phyloP scores from a whole-genome alignment of 257 asterid genomes.

The Thymus mandschuricus region DNA sequence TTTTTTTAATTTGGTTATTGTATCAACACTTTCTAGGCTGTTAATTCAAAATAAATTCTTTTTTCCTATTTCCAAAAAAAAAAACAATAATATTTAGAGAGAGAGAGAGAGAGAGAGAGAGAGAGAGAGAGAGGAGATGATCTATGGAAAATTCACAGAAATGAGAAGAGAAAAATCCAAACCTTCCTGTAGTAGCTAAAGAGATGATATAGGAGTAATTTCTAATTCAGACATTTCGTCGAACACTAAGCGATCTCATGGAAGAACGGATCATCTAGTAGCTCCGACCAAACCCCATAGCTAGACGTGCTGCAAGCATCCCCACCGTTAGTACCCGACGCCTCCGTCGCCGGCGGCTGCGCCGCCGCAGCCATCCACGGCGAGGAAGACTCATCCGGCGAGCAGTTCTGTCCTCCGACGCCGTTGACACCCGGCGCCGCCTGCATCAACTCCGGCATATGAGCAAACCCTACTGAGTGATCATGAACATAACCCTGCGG shows the following conservation, averaged over 20 bases:
- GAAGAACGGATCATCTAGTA: constrained; percentile 67
- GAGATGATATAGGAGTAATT: not conserved
- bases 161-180: constrained; percentile 30
- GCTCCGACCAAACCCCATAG: constrained; percentile 71
- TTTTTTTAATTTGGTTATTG: too few species aligned
- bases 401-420: not conserved
- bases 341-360: constrained; percentile 31
- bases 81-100: not conserved
- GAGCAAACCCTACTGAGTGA: constrained; percentile 48
- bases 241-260: constrained; percentile 53
- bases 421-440: constrained; percentile 33
- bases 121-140: not conserved
- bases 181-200: constrained; percentile 25
- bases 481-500: constrained; percentile 39
- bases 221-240: not conserved
- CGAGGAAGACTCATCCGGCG: constrained; percentile 34
- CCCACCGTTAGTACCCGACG: constrained; percentile 38
- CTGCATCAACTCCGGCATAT: constrained; percentile 59
- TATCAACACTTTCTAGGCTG: constrained; percentile 27
- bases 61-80: not conserved
- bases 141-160: constrained; percentile 28
- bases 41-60: not conserved
- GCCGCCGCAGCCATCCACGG: constrained; percentile 38
- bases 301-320: constrained; percentile 64
- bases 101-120: not conserved